Base-by-base conservation (phyloP, 1,139 yeast species). In the Blastobotrys aristatus region DNA sequence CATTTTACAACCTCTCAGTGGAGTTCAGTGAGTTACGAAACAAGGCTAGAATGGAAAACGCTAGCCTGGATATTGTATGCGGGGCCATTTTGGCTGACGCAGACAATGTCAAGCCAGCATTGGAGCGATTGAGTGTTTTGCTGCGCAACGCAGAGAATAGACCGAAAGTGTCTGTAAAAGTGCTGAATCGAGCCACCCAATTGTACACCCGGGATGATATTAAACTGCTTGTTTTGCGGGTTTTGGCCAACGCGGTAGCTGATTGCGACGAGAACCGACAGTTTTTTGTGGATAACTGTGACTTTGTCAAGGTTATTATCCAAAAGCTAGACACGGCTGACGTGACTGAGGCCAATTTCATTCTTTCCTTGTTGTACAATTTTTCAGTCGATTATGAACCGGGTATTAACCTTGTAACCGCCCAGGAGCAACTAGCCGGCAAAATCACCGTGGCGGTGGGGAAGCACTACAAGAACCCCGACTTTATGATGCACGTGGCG, bases 171-270 rank as follows among this genome's bases (percentile, higher is more conserved):
- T 30, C 20, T 21, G 14, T 27, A 2, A 16, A n/a, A 4, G n/a
- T 38, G 4, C 14, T 48, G 27, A 38, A 41, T 14, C 27, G 36
- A 16, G n/a, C 37, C 3, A 14, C 32, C 27, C 45, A 40, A 20
- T 13, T 44, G 36, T 37, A 30, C 30, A 4, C 40, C 14, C 26
- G 21, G 14, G n/a, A 24, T 5, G 40, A 36, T 1, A 20, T 39
- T 14, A 27, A 17, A 27, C 30, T 40, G 16, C 29, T 29, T 18
- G 39, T 35, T 4, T 16, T 44, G 16, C 32, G 42, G 24, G 44
- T 34, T 7, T 4, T 47, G 4, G 48, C 49, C 30, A 50, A 50
- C 26, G 44, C 52, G 1, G 50, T 45, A n/a, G 53, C 52, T 4
- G 46, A 50, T 22, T 20, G 31, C 34, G 50, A 52, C 21, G 38